Conservation (phyloP, 208 protist species). For the Trichomonas tenax region DNA sequence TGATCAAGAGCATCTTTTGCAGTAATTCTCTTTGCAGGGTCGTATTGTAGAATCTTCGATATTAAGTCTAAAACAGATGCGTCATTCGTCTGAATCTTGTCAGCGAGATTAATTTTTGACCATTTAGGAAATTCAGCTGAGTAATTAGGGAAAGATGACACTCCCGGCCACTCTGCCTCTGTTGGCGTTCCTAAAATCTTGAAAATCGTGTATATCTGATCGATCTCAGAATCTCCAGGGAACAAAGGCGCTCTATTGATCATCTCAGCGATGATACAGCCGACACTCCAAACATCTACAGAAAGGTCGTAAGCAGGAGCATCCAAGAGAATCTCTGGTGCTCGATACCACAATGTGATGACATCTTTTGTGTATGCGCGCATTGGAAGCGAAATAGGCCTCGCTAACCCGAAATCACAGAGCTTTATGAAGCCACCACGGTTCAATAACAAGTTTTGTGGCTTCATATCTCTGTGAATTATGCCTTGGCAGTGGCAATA, state of each 20-base stretch:
- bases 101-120: background rate
- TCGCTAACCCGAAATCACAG: slow-evolving; percentile 53
- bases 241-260: slow-evolving; percentile 72
- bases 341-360: slow-evolving; percentile 12
- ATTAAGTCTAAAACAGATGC: background rate
- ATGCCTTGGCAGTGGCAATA: slow-evolving; percentile 62
- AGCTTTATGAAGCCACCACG: slow-evolving; percentile 45
- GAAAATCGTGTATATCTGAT: slow-evolving; percentile 82
- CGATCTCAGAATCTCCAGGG: slow-evolving; percentile 60
- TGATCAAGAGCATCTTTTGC: background rate
- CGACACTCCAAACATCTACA: slow-evolving; percentile 29
- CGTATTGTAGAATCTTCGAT: background rate
- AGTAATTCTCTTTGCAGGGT: background rate
- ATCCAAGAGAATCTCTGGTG: slow-evolving; percentile 24
- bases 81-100: background rate
- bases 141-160: background rate
- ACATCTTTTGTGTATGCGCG: background rate
- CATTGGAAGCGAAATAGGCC: slow-evolving; percentile 40
- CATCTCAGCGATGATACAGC: slow-evolving; percentile 28
- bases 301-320: background rate
- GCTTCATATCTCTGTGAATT: slow-evolving; percentile 66
- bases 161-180: background rate
- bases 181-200: slow-evolving; percentile 47
- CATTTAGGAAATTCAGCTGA: background rate
- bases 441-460: slow-evolving; percentile 65